These are phyloP conservation scores for Ambrosia artemisiifolia DNA, from an alignment of 129 eudicot genomes.

Conservation along the genomic window DNA sequence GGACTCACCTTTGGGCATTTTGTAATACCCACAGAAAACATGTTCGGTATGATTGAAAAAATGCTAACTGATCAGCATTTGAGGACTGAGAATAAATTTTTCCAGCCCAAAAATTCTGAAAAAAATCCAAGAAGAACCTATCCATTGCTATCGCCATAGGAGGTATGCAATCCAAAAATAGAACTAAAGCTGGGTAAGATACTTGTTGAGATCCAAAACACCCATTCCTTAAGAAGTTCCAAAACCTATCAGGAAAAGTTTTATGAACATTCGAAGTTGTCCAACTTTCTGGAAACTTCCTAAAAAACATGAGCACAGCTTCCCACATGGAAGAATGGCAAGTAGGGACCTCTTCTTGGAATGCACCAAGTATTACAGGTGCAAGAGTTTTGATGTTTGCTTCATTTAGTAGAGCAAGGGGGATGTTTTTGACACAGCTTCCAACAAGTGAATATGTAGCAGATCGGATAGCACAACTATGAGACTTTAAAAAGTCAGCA, in stretches of 20 bases:
- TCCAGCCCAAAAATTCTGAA: conserved; percentile 84
- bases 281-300: conserved; percentile 78
- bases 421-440: conserved; percentile 64
- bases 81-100: conserved; percentile 46
- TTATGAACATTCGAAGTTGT: conserved; percentile 51
- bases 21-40: conserved; percentile 67
- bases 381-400: conserved; percentile 54
- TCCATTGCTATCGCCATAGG: conserved; percentile 43
- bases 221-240: conserved; percentile 72
- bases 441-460: conserved; percentile 66
- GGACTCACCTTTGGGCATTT: conserved; percentile 64
- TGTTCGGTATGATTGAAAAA: conserved; percentile 60
- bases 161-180: conserved; percentile 67
- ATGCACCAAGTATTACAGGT: conserved; percentile 67
- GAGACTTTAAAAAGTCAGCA: conserved; percentile 71
- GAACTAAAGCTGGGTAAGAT: conserved; percentile 78
- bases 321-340: conserved; percentile 98
- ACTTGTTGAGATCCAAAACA: conserved; percentile 95
- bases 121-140: conserved; percentile 62
- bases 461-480: conserved; percentile 61
- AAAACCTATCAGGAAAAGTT: conserved; percentile 49
- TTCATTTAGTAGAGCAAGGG: conserved; percentile 54
- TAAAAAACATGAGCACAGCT: conserved; percentile 50
- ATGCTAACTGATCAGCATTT: conserved; percentile 44
- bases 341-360: conserved; percentile 74